phyloP scores from a whole-genome alignment of 257 asterid species.

The Haberlea rhodopensis region DNA sequence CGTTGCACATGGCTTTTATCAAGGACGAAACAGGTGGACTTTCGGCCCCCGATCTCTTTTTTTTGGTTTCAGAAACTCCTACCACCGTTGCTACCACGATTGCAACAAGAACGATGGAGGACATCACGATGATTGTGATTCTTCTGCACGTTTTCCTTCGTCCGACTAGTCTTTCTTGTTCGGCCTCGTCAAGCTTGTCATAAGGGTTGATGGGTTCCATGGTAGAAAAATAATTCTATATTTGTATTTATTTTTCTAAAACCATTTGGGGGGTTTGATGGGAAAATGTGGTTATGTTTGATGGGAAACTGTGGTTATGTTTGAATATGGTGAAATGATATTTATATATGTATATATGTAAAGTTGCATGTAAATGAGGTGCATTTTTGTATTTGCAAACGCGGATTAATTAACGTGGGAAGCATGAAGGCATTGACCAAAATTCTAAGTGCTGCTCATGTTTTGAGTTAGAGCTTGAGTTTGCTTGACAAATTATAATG shows the following conservation, averaged over 20 bases:
- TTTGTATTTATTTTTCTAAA: no score
- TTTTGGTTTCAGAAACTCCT: conserved; percentile 40
- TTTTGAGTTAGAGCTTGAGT: conserved; percentile 11
- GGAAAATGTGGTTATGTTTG: no score
- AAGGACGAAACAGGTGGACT: conserved; percentile 26
- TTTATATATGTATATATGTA: conserved; percentile 6
- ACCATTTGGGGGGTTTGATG: no score
- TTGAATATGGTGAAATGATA: conserved; percentile 20
- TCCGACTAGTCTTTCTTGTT: conserved; percentile 52
- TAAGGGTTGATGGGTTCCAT: conserved; percentile 49
- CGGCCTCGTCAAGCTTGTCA: conserved; percentile 60
- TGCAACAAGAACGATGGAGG: conserved; percentile 54
- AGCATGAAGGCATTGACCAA: conserved; percentile 23
- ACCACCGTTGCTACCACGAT: conserved; percentile 51
- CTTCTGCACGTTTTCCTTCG: conserved; percentile 49
- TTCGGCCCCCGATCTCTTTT: conserved; percentile 8
- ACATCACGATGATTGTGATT: conserved; percentile 44
- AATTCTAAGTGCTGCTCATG: conserved; percentile 35
- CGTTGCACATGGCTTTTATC: conserved; percentile 40
- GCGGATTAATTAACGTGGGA: conserved; percentile 40
- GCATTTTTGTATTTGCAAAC: conserved; percentile 6
- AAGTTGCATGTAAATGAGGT: background rate
- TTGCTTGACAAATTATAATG: no score
- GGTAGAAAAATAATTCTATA: background rate
- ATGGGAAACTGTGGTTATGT: conserved; percentile 8